Base-by-base conservation (phyloP, 2,329 filamentous ascomycete genomes). In the Calonectria leucothoes region DNA sequence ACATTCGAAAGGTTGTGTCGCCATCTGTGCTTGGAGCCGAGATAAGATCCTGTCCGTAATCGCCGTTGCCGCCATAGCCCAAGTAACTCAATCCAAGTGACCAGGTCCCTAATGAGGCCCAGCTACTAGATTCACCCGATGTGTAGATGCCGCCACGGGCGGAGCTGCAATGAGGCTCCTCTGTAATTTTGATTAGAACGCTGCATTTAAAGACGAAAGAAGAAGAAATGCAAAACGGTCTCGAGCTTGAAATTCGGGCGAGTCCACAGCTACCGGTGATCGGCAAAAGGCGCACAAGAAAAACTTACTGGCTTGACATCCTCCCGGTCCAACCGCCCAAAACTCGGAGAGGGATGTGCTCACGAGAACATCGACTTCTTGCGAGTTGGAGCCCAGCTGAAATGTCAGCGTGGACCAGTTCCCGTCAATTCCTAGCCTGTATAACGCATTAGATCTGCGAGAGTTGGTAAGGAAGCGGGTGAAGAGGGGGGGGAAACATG, bases 331-430 rank as follows among this genome's bases (percentile, higher is more conserved):
- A 48, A 95, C 86, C 4, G 91, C 89, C 93, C 93, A 95, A 52
- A 93, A 91, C 82, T 95, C 93, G 42, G 94, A 94, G 51, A 92
- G 87, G 15, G 90, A 88, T 7, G 93, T 95, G 79, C 92, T 94
- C 66, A 93, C 87, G 15, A 87, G 80, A 37, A 87, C 82, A 76
- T 85, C 82, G 72, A 87, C 79, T 12, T 76, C 35, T 67, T 85
- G 81, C 8, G 78, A 79, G 12, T 82, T 77, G 25, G 85, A 83
- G 89, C 87, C 78, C 85, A 89, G 73, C 7, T 77, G 73, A 59
- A 95, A 86, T 15, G 86, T 87, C 76, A 94, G 91, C 8, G 93
- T 91, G 20, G 93, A 95, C 94, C 94, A 96, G 75, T 88, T 88
- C 12, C 93, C 93, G 81, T 94, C 93, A 76, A 90, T 87, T 61